Conservation (phyloP, 2,329 filamentous ascomycete genomes). For the Phyllosticta citriasiana region DNA sequence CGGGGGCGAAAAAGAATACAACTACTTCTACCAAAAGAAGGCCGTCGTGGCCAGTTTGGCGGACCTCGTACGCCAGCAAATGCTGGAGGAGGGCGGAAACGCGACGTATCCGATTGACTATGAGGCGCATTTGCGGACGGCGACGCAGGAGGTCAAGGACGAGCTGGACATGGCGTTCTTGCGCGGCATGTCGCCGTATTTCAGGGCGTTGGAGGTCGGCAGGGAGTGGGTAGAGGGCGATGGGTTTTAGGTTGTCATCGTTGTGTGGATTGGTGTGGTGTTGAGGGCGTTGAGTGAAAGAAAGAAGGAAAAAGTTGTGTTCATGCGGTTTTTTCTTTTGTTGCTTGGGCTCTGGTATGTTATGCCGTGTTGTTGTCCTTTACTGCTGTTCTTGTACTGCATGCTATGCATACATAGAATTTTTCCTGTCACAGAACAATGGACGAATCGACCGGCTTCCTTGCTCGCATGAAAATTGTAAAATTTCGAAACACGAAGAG, state of each 20-base stretch:
- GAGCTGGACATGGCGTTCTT: conserved; percentile 32
- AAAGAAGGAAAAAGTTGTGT: too few relatives aligned
- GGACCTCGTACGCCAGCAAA: conserved; percentile 25
- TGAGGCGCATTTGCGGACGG: conserved; percentile 11
- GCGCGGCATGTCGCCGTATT: conserved; percentile 35
- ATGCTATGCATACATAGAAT: too few relatives aligned
- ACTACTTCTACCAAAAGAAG: conserved; percentile 32
- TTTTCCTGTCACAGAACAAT: too few relatives aligned
- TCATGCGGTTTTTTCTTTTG: too few relatives aligned
- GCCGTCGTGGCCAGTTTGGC: conserved; percentile 25
- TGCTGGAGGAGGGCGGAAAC: conserved; percentile 20
- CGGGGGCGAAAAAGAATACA: conserved; percentile 32
- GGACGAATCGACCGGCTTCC: too few relatives aligned
- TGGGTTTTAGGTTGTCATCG: conserved; percentile 30
- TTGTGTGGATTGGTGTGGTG: not conserved
- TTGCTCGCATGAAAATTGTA: too few relatives aligned
- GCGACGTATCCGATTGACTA: conserved; percentile 11
- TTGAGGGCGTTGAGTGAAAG: not conserved
- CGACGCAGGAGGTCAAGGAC: conserved; percentile 27
- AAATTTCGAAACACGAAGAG: too few relatives aligned
- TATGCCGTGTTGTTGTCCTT: too few relatives aligned
- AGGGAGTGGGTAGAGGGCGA: conserved; percentile 40
- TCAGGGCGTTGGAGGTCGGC: conserved; percentile 39
- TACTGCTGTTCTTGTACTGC: too few relatives aligned
- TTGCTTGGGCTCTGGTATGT: too few relatives aligned